These are phyloP conservation scores for Allium cepa DNA, from an alignment of 106 monocot species.

Conservation along the genomic window DNA sequence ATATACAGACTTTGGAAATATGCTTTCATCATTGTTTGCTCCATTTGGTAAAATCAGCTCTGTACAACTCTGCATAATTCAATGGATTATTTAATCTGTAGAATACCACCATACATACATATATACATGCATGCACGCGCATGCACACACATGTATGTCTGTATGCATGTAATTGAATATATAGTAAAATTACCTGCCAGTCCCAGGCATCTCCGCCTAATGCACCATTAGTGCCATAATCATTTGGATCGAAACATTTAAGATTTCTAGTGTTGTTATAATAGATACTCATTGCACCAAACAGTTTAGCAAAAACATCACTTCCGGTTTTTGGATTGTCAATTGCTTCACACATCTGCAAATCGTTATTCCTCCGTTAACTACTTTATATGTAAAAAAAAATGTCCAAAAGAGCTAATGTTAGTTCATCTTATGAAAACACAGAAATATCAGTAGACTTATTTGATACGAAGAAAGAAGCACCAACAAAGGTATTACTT, in stretches of 20 bases:
- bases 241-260: constrained; percentile 13
- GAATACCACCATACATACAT: too few relatives aligned
- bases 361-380: background rate
- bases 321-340: constrained; percentile 25
- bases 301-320: constrained; percentile 19
- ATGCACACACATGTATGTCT: too few relatives aligned
- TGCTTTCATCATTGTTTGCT: constrained; percentile 29
- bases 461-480: too few relatives aligned
- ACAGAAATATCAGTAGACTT: too few relatives aligned
- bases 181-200: constrained; percentile 25
- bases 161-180: too few relatives aligned
- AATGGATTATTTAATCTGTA: background rate
- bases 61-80: constrained; percentile 24
- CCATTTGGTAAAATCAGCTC: constrained; percentile 22
- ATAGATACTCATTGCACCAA: constrained; percentile 34
- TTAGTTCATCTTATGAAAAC: too few relatives aligned
- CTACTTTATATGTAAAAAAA: too few relatives aligned
- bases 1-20: constrained; percentile 22
- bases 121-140: too few relatives aligned
- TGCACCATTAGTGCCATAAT: background rate
- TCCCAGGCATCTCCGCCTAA: constrained; percentile 12
- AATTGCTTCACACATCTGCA: constrained; percentile 48
- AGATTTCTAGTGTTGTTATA: constrained; percentile 28
- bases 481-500: background rate
- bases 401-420: too few relatives aligned